phyloP scores from a whole-genome alignment of 192 early-diverging fungal species.

The Backusella macrospora region DNA sequence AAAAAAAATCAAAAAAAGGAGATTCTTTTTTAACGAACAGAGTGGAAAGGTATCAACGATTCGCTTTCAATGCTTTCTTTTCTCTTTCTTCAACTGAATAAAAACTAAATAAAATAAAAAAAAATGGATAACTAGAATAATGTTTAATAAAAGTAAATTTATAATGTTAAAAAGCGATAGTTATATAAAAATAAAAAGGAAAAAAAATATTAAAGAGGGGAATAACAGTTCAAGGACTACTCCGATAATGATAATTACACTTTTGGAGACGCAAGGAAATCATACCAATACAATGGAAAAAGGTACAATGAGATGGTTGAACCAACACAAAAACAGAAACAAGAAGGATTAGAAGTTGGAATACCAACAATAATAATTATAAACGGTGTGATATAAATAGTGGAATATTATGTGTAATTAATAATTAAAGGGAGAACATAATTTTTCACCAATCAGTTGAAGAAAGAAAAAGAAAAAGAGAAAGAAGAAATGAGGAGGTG shows the following conservation, averaged over 20 bases:
- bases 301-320: slow-evolving; percentile 15
- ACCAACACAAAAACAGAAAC: not conserved
- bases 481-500: not conserved
- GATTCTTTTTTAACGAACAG: not conserved
- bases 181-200: slow-evolving; percentile 10
- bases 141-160: not conserved
- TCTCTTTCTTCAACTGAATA: slow-evolving; percentile 2
- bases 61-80: not conserved
- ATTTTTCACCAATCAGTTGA: slow-evolving; percentile 7
- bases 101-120: too few relatives aligned
- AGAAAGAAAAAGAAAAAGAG: slow-evolving; percentile 11
- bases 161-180: not conserved
- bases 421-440: slow-evolving; percentile 5
- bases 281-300: slow-evolving; percentile 12
- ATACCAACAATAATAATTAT: not conserved
- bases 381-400: not conserved
- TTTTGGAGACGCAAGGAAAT: slow-evolving; percentile 23
- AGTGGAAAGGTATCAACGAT: not conserved
- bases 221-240: slow-evolving; percentile 17
- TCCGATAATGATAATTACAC: slow-evolving; percentile 27
- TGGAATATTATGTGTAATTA: not conserved
- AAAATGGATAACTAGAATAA: not conserved
- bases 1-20: too few relatives aligned
- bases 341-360: not conserved
- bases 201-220: not conserved